These are phyloP conservation scores for Penicillium herquei DNA, from an alignment of 495 filamentous ascomycete species.

Conservation along the genomic window DNA sequence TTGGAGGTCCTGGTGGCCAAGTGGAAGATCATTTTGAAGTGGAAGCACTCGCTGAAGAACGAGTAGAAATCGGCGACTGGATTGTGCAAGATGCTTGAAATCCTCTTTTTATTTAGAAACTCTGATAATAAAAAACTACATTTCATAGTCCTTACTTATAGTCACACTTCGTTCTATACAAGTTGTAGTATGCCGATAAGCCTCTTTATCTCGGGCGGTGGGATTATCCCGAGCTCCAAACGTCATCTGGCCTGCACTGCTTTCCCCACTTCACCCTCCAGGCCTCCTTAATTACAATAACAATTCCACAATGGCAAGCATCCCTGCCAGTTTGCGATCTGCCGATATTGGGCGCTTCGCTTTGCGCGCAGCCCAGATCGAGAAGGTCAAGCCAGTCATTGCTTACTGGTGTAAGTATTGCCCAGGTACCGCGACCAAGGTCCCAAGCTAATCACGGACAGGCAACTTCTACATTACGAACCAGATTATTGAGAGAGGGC, in stretches of 20 bases:
- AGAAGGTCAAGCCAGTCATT: constrained; percentile 77
- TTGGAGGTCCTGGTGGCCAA: constrained; percentile 52
- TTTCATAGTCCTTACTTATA: no score
- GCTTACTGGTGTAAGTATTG: constrained; percentile 85
- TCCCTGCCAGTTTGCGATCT: constrained; percentile 73
- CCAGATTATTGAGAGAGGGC: constrained; percentile 75
- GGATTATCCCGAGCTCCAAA: constrained; percentile 19
- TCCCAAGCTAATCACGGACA: constrained; percentile 31
- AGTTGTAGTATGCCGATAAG: neutral
- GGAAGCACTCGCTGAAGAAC: constrained; percentile 66
- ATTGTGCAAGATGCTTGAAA: constrained; percentile 30
- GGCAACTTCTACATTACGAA: constrained; percentile 93
- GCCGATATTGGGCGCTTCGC: constrained; percentile 80
- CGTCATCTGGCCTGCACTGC: constrained; percentile 21
- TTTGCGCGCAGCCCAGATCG: constrained; percentile 77
- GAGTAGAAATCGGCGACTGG: constrained; percentile 60
- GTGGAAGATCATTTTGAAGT: constrained; percentile 59
- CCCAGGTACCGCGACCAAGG: constrained; percentile 6
- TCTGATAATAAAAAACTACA: no score
- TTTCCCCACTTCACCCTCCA: neutral
- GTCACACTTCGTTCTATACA: no score
- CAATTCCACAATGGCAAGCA: constrained; percentile 59
- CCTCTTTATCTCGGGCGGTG: constrained; percentile 27
- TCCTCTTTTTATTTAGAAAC: no score
- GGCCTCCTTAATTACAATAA: constrained; percentile 1